Evolutionary conservation across 495 filamentous ascomycete genomes (phyloP), one percentile per base, ranked within the genome.

Genomic region (Lophiostoma macrostomum): DNA sequence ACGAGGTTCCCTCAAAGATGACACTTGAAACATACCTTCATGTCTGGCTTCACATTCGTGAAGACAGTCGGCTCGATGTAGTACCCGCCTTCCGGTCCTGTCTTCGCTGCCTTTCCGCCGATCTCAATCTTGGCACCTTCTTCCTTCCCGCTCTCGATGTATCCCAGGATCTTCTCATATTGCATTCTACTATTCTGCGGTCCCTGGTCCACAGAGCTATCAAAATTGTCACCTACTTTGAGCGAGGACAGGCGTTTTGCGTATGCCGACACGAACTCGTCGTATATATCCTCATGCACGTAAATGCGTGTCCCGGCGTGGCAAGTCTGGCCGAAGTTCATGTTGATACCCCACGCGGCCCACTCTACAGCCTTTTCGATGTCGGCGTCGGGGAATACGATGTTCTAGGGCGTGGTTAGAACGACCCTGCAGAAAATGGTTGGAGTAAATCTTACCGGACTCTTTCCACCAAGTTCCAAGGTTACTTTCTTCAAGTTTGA

Each of bases 401-500:
- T 36, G 24, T 34, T 48, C 5, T 45, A n/a, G n/a, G n/a, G n/a
- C n/a, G n/a, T n/a, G 4, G 14, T 18, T 14, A 18, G 14, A 16
- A 28, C 24, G 41, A n/a, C 22, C n/a, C n/a, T n/a, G n/a, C n/a
- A n/a, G n/a, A n/a, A n/a, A n/a, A 29, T 45, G 11, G 11, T 11
- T 10, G n/a, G n/a, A 18, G 19, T 10, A 38, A 38, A 38, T 38
- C 44, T 48, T n/a, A n/a, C n/a, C n/a, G n/a, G n/a, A n/a, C n/a
- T n/a, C 29, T 68, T 68, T 18, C 65, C 65, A 13, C 65, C 65
- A 6, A 66, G 60, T 36, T 68, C 65, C 4, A 68, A 48, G 14
- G 64, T 63, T n/a, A 64, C 57, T 16, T 57, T 47, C 55, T 68
- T 68, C 27, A 68, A 40, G 53, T 67, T 68, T 12, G 44, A 53